Evolutionary conservation across 768 basidiomycete genomes (phyloP), one percentile per base, ranked within the genome.

Genomic region (Trametopsis cervina): DNA sequence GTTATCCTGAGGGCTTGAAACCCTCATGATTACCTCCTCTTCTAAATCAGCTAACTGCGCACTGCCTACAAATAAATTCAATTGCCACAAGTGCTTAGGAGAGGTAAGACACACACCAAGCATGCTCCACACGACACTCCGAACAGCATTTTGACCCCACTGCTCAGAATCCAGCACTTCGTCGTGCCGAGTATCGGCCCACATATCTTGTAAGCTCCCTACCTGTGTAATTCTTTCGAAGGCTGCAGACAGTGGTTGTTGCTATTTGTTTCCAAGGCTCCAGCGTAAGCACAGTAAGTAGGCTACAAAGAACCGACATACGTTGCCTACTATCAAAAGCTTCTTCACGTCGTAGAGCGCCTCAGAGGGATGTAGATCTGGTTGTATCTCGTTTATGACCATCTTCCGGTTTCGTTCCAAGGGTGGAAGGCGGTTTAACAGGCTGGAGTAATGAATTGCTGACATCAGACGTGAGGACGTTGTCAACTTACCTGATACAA

Each of bases 301-400:
- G 53, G 9, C 10, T 35, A 35, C 17, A 35, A 4, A 26, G 38
- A 15, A 41, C 44, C 15, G 42, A 49, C 71, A 20, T 60, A 85
- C 86, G 60, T 78, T 76, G 58, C 74, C 66, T 9, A 83, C 77
- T 36, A 80, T 75, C 45, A 89, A 64, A n/a, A 90, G 72, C 61
- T 90, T 90, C 59, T 75, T 74, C 11, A 85, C 79, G 60, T 91
- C 89, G 57, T 75, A 83, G 36, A 91, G 71, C 33, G 89, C 71
- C 61, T 91, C 89, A 3, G 81, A 69, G 12, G 88, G 85, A 54
- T 89, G 81, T 29, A 87, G 69, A 56, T 85, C 77, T 3, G 83
- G 76, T 57, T 90, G 86, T 10, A 89, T 75, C 64, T 85, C 81
- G 57, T 88, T 86, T 21, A 89, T 60, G 40, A 69, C 59, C 21